These are phyloP conservation scores for Saturnispora serradocipensis DNA, from an alignment of 805 yeast genomes.

Conservation along the genomic window DNA sequence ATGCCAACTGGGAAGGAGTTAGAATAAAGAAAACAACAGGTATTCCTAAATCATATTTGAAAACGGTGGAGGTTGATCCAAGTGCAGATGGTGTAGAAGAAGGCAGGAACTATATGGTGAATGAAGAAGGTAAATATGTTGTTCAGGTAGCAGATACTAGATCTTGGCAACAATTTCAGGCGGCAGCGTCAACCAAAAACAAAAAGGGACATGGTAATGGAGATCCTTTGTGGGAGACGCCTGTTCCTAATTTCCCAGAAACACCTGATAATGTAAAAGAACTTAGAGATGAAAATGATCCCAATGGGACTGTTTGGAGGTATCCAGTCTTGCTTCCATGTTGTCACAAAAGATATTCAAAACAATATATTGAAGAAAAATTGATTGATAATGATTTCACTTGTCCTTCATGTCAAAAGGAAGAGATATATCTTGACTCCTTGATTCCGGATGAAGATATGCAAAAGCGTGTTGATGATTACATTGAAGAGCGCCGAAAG, in stretches of 20 bases:
- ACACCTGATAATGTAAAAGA: slow-evolving; percentile 46
- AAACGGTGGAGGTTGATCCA: slow-evolving; percentile 70
- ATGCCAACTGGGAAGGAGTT: slow-evolving; percentile 90
- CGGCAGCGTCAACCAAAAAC: neutral
- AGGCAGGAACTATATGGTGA: slow-evolving; percentile 51
- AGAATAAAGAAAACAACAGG: slow-evolving; percentile 91
- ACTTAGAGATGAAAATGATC: slow-evolving; percentile 51
- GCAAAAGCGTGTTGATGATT: slow-evolving; percentile 44
- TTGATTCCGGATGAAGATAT: slow-evolving; percentile 54
- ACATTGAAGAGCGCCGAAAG: slow-evolving; percentile 28
- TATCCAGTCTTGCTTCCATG: slow-evolving; percentile 82
- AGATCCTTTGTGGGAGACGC: slow-evolving; percentile 8
- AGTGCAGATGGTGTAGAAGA: slow-evolving; percentile 38
- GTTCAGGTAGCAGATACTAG: slow-evolving; percentile 90
- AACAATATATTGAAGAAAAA: slow-evolving; percentile 52
- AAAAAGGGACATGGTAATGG: slow-evolving; percentile 34
- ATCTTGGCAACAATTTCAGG: slow-evolving; percentile 81
- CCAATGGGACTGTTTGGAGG: slow-evolving; percentile 51
- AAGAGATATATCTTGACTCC: slow-evolving; percentile 69
- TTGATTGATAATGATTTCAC: slow-evolving; percentile 77
- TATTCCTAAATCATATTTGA: slow-evolving; percentile 88
- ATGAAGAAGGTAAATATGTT: slow-evolving; percentile 92
- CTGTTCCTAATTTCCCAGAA: slow-evolving; percentile 13
- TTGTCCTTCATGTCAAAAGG: slow-evolving; percentile 78
- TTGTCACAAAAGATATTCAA: slow-evolving; percentile 43